phyloP scores from a whole-genome alignment of 164 flowering plant species.

The Stephania cephalantha region DNA sequence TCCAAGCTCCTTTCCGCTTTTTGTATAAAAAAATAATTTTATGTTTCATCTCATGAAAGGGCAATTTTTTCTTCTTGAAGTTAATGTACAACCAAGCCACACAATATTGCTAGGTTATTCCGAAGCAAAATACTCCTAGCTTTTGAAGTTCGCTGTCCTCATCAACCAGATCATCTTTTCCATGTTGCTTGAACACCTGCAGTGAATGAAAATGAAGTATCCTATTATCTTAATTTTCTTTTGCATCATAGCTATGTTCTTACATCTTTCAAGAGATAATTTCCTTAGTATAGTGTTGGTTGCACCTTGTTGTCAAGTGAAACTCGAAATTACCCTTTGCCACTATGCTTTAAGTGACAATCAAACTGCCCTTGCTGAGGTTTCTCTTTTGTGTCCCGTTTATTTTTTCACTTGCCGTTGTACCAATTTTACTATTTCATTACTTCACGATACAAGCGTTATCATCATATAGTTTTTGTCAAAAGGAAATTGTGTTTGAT shows the following conservation, averaged over 20 bases:
- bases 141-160: slow-evolving; percentile 62
- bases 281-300: neutral
- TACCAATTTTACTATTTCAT: neutral
- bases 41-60: too few relatives aligned
- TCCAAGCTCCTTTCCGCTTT: too few relatives aligned
- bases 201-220: slow-evolving; percentile 90
- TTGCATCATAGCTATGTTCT: neutral
- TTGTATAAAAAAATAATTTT: too few relatives aligned
- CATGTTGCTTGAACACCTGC: slow-evolving; percentile 55
- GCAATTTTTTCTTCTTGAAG: too few relatives aligned
- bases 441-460: neutral
- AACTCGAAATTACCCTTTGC: slow-evolving; percentile 77
- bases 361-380: slow-evolving; percentile 84
- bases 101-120: too few relatives aligned
- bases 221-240: neutral
- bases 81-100: too few relatives aligned
- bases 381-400: slow-evolving; percentile 19
- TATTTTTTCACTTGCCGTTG: neutral
- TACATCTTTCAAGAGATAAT: neutral
- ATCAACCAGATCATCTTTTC: slow-evolving; percentile 81
- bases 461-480: neutral
- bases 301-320: slow-evolving; percentile 50
- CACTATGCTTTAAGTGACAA: slow-evolving; percentile 59
- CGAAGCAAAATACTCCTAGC: too few relatives aligned
- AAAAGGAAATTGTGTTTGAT: neutral